Evolutionary conservation across 177 flowering plant genomes (phyloP).

Genomic region (Vitis hybrid): DNA sequence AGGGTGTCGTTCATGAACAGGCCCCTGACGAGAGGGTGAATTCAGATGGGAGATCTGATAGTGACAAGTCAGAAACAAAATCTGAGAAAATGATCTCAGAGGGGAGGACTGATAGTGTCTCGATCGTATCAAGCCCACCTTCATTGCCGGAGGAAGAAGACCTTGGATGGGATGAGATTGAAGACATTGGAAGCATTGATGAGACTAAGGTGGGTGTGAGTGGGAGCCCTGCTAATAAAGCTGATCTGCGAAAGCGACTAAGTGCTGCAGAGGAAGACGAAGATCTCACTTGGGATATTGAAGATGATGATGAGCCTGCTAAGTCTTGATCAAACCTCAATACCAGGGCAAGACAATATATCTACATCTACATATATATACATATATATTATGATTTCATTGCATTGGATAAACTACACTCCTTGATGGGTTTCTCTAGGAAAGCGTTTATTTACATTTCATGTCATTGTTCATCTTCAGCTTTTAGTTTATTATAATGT

Average conservation of each 20-base stretch:
- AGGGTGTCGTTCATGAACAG: constrained; percentile 9
- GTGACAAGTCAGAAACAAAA: constrained; percentile 19
- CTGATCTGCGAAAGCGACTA: constrained; percentile 54
- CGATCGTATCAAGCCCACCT: constrained; percentile 60
- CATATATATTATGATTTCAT: too few species aligned
- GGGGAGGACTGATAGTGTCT: constrained; percentile 39
- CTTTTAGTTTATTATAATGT: too few species aligned
- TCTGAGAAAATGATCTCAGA: constrained; percentile 26
- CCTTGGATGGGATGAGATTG: constrained; percentile 91
- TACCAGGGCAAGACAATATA: background rate
- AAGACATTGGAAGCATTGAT: constrained; percentile 62
- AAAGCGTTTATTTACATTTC: too few species aligned
- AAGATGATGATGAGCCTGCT: constrained; percentile 64
- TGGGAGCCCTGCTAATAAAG: constrained; percentile 34
- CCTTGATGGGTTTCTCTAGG: too few species aligned
- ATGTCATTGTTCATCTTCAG: too few species aligned
- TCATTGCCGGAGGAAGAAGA: constrained; percentile 68
- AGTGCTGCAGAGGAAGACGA: constrained; percentile 77
- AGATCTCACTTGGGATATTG: constrained; percentile 93
- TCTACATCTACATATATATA: background rate
- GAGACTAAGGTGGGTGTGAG: constrained; percentile 36
- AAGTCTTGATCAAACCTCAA: constrained; percentile 36
- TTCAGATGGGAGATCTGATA: constrained; percentile 17
- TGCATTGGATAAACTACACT: too few species aligned
- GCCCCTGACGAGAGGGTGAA: constrained; percentile 19